Evolutionary conservation across 768 basidiomycete genomes (phyloP).

Genomic region (Serendipita vermifera): DNA sequence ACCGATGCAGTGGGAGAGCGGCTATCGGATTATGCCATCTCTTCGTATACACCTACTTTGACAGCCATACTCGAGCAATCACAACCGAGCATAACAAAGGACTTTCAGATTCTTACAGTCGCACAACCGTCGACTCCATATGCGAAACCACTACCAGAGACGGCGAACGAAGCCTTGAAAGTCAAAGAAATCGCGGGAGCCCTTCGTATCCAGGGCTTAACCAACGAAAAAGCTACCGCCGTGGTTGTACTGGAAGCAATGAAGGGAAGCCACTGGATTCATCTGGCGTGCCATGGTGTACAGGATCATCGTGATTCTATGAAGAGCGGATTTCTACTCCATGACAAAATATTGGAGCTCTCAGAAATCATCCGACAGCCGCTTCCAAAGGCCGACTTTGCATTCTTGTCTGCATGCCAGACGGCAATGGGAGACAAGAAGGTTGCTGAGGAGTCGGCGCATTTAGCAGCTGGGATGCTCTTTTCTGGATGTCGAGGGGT

Average conservation of each 20-base stretch:
- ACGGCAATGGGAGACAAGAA: conserved; percentile 19
- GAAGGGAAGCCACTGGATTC: conserved; percentile 17
- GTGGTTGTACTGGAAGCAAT: background rate
- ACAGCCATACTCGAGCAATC: conserved; percentile 17
- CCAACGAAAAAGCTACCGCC: background rate
- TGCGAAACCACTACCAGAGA: conserved; percentile 13
- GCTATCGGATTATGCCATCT: conserved; percentile 19
- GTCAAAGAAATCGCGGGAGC: background rate
- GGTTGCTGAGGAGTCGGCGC: conserved; percentile 22
- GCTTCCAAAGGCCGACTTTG: conserved; percentile 18
- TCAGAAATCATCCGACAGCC: conserved; percentile 18
- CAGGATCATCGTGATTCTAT: conserved; percentile 19
- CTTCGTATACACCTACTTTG: conserved; percentile 26
- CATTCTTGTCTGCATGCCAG: conserved; percentile 24
- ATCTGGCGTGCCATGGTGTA: conserved; percentile 25
- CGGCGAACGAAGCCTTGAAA: conserved; percentile 5
- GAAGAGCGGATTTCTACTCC: conserved; percentile 20
- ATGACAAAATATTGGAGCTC: conserved; percentile 19
- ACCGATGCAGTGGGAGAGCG: conserved; percentile 6
- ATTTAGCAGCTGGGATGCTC: conserved; percentile 24
- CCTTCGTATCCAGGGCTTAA: background rate
- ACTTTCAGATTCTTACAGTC: conserved; percentile 14
- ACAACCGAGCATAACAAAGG: background rate
- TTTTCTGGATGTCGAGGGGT: conserved; percentile 24
- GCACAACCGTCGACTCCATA: conserved; percentile 17